phyloP scores from a whole-genome alignment of 176 grass and related monocot species.

The Cenchrus americanus region DNA sequence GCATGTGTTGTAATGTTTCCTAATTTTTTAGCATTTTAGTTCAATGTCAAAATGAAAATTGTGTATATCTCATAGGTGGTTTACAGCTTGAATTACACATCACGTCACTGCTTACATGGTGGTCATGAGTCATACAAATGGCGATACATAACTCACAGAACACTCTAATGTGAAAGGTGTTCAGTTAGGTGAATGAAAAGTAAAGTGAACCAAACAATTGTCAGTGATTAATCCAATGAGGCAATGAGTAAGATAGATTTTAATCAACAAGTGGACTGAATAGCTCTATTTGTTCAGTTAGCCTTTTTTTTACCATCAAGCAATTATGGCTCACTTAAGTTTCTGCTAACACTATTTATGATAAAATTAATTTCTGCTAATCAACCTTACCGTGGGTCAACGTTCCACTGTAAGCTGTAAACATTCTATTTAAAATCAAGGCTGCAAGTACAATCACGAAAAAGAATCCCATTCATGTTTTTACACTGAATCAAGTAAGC shows the following conservation, averaged over 20 bases:
- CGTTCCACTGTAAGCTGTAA: neutral
- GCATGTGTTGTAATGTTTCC: neutral
- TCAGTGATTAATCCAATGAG: neutral
- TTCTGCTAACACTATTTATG: neutral
- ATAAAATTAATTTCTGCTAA: neutral
- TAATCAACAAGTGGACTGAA: neutral
- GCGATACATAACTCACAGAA: neutral
- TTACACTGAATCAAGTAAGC: neutral
- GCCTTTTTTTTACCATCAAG: neutral
- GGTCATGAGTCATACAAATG: too few relatives aligned
- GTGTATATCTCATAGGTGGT: neutral
- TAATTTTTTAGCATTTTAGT: neutral
- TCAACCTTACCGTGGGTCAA: neutral
- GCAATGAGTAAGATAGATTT: neutral
- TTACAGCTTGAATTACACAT: neutral
- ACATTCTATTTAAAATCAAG: neutral
- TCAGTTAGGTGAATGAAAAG: neutral
- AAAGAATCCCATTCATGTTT: neutral
- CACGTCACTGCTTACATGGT: neutral
- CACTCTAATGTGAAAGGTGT: neutral
- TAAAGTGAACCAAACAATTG: neutral
- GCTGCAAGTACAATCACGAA: neutral
- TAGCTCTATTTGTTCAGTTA: neutral
- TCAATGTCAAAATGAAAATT: neutral
- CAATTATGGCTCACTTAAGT: neutral